Percentiles rank a stretch among this genome's conserved stretches.
Conservation (phyloP, 306 rosid species). For the Glycine soja region DNA sequence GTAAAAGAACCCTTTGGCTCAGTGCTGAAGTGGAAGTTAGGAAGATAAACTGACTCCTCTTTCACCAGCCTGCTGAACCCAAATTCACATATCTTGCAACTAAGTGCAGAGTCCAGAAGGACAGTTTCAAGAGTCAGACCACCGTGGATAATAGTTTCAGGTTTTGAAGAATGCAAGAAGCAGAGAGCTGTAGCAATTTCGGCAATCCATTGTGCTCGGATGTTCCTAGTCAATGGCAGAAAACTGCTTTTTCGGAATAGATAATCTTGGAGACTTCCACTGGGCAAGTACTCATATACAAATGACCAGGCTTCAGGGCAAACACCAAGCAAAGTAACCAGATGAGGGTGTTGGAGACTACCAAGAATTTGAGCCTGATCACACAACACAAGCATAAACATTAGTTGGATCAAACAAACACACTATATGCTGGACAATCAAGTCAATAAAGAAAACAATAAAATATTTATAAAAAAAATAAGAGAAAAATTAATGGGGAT, state of each 20-base stretch:
- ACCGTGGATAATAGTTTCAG: constrained; percentile 78
- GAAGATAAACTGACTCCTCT: constrained; percentile 63
- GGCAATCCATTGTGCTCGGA: constrained; percentile 64
- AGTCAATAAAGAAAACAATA: neutral
- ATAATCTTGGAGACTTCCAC: constrained; percentile 70
- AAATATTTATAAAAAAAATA: too few relatives aligned
- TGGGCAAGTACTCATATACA: constrained; percentile 74
- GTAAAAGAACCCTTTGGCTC: constrained; percentile 64
- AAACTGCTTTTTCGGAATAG: constrained; percentile 56
- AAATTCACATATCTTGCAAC: constrained; percentile 83
- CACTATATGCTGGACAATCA: constrained; percentile 3
- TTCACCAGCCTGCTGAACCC: constrained; percentile 75
- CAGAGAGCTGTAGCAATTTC: constrained; percentile 78
- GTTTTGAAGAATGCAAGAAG: constrained; percentile 84
- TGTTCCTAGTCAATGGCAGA: constrained; percentile 67
- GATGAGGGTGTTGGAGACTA: constrained; percentile 77
- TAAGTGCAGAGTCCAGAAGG: constrained; percentile 62
- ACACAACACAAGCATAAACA: constrained; percentile 40
- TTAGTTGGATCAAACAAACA: constrained; percentile 35
- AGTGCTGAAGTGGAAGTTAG: constrained; percentile 55
- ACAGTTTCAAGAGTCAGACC: constrained; percentile 69
- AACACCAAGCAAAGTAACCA: constrained; percentile 77
- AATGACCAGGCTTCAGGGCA: constrained; percentile 83
- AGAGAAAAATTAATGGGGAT: neutral
- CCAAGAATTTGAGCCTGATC: constrained; percentile 78